Conservation (phyloP, 169 alveolate species). For the Plasmodium reichenowi region DNA sequence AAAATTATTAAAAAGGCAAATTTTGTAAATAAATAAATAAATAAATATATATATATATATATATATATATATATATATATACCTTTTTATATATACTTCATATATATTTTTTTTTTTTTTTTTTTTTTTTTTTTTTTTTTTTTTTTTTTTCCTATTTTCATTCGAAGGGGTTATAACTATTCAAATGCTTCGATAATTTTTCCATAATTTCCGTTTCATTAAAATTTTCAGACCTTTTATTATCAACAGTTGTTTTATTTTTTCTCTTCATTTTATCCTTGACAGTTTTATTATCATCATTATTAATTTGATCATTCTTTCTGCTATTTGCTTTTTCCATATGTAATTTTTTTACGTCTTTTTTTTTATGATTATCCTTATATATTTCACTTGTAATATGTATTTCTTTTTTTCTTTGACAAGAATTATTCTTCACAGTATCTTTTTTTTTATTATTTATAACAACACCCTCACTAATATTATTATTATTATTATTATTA, state of each 20-base stretch:
- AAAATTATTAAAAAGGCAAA: too few relatives aligned
- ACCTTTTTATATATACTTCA: too few relatives aligned
- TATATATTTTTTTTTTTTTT: not conserved
- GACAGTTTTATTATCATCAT: not conserved
- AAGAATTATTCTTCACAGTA: not conserved
- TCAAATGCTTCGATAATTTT: slow-evolving; percentile 49
- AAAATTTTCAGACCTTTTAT: slow-evolving; percentile 10
- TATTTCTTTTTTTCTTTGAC: too few relatives aligned
- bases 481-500: slow-evolving; percentile 7
- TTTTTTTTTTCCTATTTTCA: not conserved
- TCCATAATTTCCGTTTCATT: slow-evolving; percentile 58
- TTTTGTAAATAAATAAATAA: too few relatives aligned
- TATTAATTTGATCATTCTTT: not conserved
- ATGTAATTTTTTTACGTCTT: not conserved
- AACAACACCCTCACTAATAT: not conserved
- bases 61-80: too few relatives aligned
- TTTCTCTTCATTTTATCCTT: not conserved
- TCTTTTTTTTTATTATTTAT: not conserved
- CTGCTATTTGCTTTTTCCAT: not conserved
- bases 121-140: slow-evolving; percentile 1
- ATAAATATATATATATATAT: too few relatives aligned
- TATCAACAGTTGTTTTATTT: not conserved
- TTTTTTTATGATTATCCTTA: not conserved
- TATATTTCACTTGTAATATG: too few relatives aligned
- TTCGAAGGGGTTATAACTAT: slow-evolving; percentile 65